Evolutionary conservation across 169 alveolate genomes (phyloP), one percentile per base, ranked within the genome.

Genomic region (Plasmodium gallinaceum): DNA sequence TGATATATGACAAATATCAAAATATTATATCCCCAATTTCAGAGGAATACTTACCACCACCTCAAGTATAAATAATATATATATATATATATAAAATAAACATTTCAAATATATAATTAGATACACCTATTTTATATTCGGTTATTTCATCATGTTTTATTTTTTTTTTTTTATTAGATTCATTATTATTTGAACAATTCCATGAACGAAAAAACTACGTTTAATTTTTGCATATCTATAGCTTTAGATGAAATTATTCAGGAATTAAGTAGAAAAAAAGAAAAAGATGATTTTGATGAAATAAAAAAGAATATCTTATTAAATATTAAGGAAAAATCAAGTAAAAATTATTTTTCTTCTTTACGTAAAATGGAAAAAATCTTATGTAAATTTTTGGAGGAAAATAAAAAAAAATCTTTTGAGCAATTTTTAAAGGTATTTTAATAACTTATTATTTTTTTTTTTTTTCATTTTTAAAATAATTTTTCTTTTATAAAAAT

Each of bases 201-300:
- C 18, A 18, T 51, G 57, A 80, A 68, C 39, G 90, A 66, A 60
- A 80, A 68, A 46, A 80, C 52, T 43, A 57, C 80, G 14, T 80
- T 80, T n/a, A 80, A 80, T 48, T 42, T 5, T 61, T 80, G 90
- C 52, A 24, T 80, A n/a, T 80, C 90, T 14, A n/a, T 80, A 74
- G 90, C 90, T 58, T 12, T 80, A 20, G 90, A 80, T 9, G 90
- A 80, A 65, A 66, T 80, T 6, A 65, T 80, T 42, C 73, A 80
- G 46, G 90, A 80, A 45, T 1, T 80, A 37, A 68, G 54, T 48
- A 68, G 83, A 10, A 80, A 68, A 70, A 80, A 68, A 42, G 83
- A 80, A 0, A 42, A 65, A 6, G 71, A 51, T 37, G 90, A 80
- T 54, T 80, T 80, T 39, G 90, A 80, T 20, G 90, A 80, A 52